Base-by-base conservation (phyloP, 805 yeast genomes). In the Barnettozyma sp. region DNA sequence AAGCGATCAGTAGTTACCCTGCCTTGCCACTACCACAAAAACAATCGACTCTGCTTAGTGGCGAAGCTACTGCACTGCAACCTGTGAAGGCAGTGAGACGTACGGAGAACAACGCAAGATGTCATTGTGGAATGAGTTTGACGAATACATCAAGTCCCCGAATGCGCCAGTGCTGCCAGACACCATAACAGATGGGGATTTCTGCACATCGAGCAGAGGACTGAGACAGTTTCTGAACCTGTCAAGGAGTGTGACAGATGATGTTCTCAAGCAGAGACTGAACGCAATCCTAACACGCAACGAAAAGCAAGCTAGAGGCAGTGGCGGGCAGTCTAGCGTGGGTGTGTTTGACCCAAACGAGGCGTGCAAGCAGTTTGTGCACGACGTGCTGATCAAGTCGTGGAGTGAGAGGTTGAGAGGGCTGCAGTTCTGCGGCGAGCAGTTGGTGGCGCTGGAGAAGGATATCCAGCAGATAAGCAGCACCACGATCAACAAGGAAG, bases 361-460 rank as follows among this genome's bases (percentile, higher is more conserved):
- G 1, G 48, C 55, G 6, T 73, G 78, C 44, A 30, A 50, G 16
- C 52, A 50, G 6, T 60, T 68, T 27, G 46, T 67, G 2, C 32
- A 50, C 11, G 42, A 54, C 2, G 60, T 66, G 22, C 35, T 73
- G n/a, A 62, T 56, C 39, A 68, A 70, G 7, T 65, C 64, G 26
- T 73, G 79, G 79, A 43, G 46, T n/a, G 54, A 59, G 17, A 55
- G 79, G 38, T 35, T 54, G 1, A 40, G 49, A 4, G 59, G 65
- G 2, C 64, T 73, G 18, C 48, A 53, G n/a, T 71, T 52, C 42
- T 73, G 79, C 45, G 49, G 56, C 62, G 43, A 52, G 60, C 7
- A 41, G 24, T 21, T 40, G 7, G 43, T 65, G 55, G 49, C 56
- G 30, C 17, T 33, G 3, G 67, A 63, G 21, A 42, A 61, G 4